Conservation (phyloP, 164 flowering plant species). For the Kalanchoe fedtschenkoi region DNA sequence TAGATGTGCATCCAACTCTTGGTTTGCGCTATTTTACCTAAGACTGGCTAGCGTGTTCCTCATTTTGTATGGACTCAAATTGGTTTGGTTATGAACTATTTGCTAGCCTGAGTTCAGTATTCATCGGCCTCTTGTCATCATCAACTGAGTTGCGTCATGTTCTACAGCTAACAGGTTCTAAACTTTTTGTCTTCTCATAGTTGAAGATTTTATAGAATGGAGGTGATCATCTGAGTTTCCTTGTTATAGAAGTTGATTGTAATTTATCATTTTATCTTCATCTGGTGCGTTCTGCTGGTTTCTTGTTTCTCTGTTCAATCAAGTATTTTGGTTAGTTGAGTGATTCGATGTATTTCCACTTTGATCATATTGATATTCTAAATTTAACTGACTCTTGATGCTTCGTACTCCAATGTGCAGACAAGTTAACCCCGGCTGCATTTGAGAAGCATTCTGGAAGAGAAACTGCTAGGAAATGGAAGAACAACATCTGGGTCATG, state of each 20-base stretch:
- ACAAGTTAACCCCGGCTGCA: conserved; percentile 74
- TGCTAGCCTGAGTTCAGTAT: no score
- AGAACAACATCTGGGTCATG: conserved; percentile 77
- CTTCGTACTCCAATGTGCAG: conserved; percentile 25
- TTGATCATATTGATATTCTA: neutral
- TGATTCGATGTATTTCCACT: neutral
- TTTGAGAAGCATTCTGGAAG: conserved; percentile 91
- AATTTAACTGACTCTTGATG: conserved; percentile 1
- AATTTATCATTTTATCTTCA: neutral
- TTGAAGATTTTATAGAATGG: no score
- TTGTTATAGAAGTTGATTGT: no score
- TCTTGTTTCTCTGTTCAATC: neutral
- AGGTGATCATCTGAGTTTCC: no score
- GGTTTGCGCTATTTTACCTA: no score
- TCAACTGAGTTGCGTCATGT: no score
- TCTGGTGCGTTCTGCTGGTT: neutral
- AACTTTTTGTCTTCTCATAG: no score
- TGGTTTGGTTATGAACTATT: no score
- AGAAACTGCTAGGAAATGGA: conserved; percentile 82
- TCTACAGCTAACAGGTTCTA: no score
- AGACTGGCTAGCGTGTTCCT: no score
- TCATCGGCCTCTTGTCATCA: no score
- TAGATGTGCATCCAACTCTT: neutral
- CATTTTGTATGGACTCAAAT: no score
- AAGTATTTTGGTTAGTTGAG: neutral